phyloP scores from a whole-genome alignment of 129 eudicot genomes.

The Scalesia atractyloides region DNA sequence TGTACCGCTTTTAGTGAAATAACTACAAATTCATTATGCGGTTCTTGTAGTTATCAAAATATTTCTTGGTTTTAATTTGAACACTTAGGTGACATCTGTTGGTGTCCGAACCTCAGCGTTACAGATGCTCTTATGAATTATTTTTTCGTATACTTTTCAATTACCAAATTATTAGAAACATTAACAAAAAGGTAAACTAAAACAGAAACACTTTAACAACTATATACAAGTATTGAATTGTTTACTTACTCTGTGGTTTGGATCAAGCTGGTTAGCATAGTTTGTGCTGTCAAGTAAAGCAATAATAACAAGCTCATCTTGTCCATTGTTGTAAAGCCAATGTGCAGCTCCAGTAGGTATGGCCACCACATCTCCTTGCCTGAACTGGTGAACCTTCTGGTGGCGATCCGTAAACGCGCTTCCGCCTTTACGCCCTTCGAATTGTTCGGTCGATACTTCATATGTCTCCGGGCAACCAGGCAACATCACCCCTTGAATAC shows the following conservation, averaged over 20 bases:
- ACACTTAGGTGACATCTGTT: too few relatives aligned
- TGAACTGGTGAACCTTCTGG: conserved; percentile 37
- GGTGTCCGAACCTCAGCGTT: too few relatives aligned
- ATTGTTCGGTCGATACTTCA: conserved; percentile 37
- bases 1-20: too few relatives aligned
- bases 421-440: conserved; percentile 22
- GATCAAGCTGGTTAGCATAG: conserved; percentile 39
- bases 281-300: conserved; percentile 36
- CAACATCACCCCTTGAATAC: conserved; percentile 48
- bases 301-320: conserved; percentile 23
- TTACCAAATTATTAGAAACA: neutral
- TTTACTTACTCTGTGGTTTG: conserved; percentile 28
- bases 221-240: neutral
- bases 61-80: too few relatives aligned
- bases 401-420: conserved; percentile 33
- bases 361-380: conserved; percentile 40
- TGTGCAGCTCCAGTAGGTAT: conserved; percentile 48
- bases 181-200: neutral
- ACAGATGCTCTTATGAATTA: too few relatives aligned
- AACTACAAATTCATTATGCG: too few relatives aligned
- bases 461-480: conserved; percentile 75
- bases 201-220: neutral
- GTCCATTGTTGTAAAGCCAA: conserved; percentile 43
- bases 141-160: too few relatives aligned
- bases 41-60: too few relatives aligned